Evolutionary conservation across 345 rosid genomes (phyloP), one percentile per base, ranked within the genome.

Genomic region (Gossypium thurberi): DNA sequence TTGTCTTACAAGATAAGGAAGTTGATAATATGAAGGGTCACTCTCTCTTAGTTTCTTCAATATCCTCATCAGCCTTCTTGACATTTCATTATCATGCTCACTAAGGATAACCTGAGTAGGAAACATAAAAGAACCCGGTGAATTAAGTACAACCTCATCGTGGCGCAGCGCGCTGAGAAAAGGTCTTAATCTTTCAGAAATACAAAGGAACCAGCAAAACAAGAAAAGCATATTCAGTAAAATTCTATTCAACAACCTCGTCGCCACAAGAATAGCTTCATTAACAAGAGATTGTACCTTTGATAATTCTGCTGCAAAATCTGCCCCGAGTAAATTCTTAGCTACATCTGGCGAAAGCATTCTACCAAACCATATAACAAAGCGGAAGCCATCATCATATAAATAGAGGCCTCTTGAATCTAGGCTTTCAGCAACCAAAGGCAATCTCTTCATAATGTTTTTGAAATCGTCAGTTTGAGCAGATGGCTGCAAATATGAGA

Each of bases 331-430:
- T 78, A 96, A 86, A 85, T 83, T 91, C 88, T 78, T 83, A 66
- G 97, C 80, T 58, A 87, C 74, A 78, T 90, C 98, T 58, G 95
- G 97, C 15, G 97, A 88, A 50, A 96, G 89, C 95, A 86, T 93
- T 82, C 87, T 86, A 78, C 99, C 99, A 78, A 96, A 90, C 99
- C 99, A 96, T 77, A 93, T 40, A 63, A 93, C 82, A 72, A 93
- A 87, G 69, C 88, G 89, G 70, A 96, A 86, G 68, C 99, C 99
- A 55, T 96, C 95, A 78, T 96, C 97, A 75, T 83, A 88, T 56
- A 96, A 59, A 85, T 93, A 91, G 55, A 96, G 97, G 77, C 98
- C 99, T 83, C 96, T 82, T 52, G 93, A 89, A 78, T 96, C 98
- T 80, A 96, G 85, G 82, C 97, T 91, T 69, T 89, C 97, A 21